A percentile compares a stretch with the other conserved stretches of the same genome.
These are phyloP conservation scores for Phytophthora pisi DNA, from an alignment of 352 stramenopile genomes.

Conservation along the genomic window DNA sequence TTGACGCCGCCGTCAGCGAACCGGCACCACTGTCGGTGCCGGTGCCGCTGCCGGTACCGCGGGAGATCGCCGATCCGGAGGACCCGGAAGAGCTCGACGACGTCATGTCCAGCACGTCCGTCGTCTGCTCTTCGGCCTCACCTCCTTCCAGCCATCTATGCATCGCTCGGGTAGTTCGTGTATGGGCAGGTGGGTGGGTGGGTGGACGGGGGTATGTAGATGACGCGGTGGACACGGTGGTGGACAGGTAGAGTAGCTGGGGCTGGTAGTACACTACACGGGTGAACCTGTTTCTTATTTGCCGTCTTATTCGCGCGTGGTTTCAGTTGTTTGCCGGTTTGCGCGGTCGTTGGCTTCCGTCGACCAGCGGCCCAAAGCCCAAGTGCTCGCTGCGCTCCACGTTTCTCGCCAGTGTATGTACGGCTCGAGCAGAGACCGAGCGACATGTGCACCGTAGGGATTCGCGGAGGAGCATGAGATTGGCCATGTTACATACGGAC, in stretches of 20 bases:
- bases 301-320: neutral
- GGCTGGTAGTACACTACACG: neutral
- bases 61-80: neutral
- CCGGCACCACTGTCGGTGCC: neutral
- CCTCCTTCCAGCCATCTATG: conserved; percentile 25
- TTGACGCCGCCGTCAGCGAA: neutral
- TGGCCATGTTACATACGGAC: conserved; percentile 28
- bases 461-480: conserved; percentile 33
- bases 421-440: conserved; percentile 20
- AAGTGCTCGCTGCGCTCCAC: conserved; percentile 11
- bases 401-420: conserved; percentile 1
- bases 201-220: neutral
- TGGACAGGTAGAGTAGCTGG: neutral
- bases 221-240: too few species aligned
- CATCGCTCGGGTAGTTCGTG: conserved; percentile 15
- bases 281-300: conserved; percentile 16
- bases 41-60: neutral
- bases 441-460: conserved; percentile 34
- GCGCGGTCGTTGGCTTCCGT: conserved; percentile 21
- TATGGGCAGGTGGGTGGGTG: neutral
- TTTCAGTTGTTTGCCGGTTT: conserved; percentile 7
- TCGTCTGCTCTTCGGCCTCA: conserved; percentile 13
- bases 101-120: neutral
- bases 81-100: neutral
- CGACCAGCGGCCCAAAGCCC: conserved; percentile 22